phyloP scores from a whole-genome alignment of 352 stramenopile genomes.

The Globisporangium apiculatum region DNA sequence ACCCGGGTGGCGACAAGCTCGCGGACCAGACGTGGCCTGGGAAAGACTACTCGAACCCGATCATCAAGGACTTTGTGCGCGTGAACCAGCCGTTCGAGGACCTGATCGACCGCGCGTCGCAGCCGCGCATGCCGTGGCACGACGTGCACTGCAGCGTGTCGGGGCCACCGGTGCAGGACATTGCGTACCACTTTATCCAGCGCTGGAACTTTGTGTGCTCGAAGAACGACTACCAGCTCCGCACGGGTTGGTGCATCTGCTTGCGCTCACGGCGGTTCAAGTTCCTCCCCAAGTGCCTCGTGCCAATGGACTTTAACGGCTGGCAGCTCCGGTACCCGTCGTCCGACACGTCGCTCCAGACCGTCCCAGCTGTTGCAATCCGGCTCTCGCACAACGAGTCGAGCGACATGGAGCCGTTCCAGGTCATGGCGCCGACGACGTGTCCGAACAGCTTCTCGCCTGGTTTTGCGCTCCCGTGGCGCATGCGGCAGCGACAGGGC shows the following conservation, averaged over 20 bases:
- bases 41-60: slow-evolving; percentile 87
- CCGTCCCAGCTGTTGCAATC: slow-evolving; percentile 30
- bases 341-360: slow-evolving; percentile 34
- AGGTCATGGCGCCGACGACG: slow-evolving; percentile 14
- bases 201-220: slow-evolving; percentile 89
- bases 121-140: slow-evolving; percentile 87
- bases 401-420: slow-evolving; percentile 23
- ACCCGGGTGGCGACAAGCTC: slow-evolving; percentile 44
- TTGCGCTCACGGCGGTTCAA: slow-evolving; percentile 78
- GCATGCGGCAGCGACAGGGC: neutral
- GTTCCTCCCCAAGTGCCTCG: slow-evolving; percentile 73
- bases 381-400: slow-evolving; percentile 51
- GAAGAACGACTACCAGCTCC: slow-evolving; percentile 84
- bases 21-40: slow-evolving; percentile 61
- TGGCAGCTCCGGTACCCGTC: slow-evolving; percentile 73
- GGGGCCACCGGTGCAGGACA: slow-evolving; percentile 71
- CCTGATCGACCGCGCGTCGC: slow-evolving; percentile 63
- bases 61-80: slow-evolving; percentile 86
- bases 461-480: slow-evolving; percentile 10
- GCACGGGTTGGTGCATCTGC: slow-evolving; percentile 85
- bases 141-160: slow-evolving; percentile 85
- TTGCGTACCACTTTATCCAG: slow-evolving; percentile 88
- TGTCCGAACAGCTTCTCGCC: slow-evolving; percentile 8
- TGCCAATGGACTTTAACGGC: slow-evolving; percentile 84
- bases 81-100: slow-evolving; percentile 83